These are phyloP conservation scores for Trichoderma hamatum DNA, from an alignment of 2,329 filamentous ascomycete genomes.

Conservation along the genomic window DNA sequence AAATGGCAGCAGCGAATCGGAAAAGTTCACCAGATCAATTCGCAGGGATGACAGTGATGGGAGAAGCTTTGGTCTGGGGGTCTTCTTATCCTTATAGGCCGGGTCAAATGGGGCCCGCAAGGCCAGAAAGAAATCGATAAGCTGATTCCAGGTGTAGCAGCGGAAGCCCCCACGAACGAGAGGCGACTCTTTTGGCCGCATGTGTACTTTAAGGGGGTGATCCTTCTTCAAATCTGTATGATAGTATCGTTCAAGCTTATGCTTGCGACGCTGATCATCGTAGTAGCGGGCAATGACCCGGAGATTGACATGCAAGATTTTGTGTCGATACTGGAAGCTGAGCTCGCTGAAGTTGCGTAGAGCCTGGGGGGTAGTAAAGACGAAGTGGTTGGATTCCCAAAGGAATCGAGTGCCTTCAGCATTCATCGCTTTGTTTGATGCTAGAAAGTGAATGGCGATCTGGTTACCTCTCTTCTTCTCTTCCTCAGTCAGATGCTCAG, in stretches of 20 bases:
- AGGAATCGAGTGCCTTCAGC: constrained; percentile 53
- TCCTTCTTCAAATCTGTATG: constrained; percentile 49
- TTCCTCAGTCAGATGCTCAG: constrained; percentile 47
- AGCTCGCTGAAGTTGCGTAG: constrained; percentile 55
- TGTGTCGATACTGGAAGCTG: constrained; percentile 45
- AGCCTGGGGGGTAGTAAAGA: constrained; percentile 57
- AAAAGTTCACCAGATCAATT: constrained; percentile 60
- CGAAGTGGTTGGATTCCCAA: constrained; percentile 57
- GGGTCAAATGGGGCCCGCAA: constrained; percentile 56
- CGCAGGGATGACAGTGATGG: constrained; percentile 52
- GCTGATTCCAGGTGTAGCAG: constrained; percentile 58
- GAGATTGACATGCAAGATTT: constrained; percentile 52
- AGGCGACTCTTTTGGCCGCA: constrained; percentile 49
- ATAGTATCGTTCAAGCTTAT: constrained; percentile 47
- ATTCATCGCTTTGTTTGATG: constrained; percentile 54
- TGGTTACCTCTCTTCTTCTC: constrained; percentile 52
- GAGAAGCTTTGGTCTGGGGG: constrained; percentile 48
- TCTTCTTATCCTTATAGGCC: constrained; percentile 39
- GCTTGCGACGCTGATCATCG: constrained; percentile 52
- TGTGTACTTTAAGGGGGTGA: constrained; percentile 47
- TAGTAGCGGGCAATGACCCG: constrained; percentile 60
- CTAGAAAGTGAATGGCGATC: constrained; percentile 57
- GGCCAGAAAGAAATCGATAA: constrained; percentile 56
- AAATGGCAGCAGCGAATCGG: constrained; percentile 49
- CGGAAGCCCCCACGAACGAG: constrained; percentile 56